Conservation (phyloP, 306 rosid species). For the Vicia faba region DNA sequence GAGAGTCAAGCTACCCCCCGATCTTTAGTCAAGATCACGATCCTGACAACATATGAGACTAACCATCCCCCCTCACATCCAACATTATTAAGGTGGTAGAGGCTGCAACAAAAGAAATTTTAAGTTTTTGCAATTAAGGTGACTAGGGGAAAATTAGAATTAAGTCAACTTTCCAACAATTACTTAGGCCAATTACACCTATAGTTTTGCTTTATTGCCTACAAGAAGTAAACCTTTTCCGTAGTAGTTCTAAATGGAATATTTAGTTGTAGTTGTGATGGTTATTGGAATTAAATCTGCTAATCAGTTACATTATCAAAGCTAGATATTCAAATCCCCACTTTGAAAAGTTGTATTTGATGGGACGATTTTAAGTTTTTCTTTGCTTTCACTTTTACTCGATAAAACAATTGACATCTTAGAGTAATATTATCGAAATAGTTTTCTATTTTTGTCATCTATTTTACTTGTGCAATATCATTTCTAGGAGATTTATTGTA, state of each 20-base stretch:
- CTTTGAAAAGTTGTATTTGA: slow-evolving; percentile 9
- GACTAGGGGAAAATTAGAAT: not conserved
- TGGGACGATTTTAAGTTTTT: slow-evolving; percentile 2
- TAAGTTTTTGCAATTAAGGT: not conserved
- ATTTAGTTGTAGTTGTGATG: slow-evolving; percentile 1
- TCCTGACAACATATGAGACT: not conserved
- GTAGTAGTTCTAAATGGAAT: not conserved
- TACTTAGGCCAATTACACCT: not conserved
- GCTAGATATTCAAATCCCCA: slow-evolving; percentile 9
- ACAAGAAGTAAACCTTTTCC: not conserved
- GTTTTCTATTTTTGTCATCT: not conserved
- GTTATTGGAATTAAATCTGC: slow-evolving; percentile 11
- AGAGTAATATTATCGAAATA: not conserved
- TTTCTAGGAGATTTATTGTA: slow-evolving; percentile 11
- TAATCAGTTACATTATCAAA: slow-evolving; percentile 11
- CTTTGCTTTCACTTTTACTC: not conserved
- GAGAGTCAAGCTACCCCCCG: not conserved
- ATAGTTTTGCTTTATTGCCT: not conserved
- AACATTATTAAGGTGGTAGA: not conserved
- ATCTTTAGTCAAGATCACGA: not conserved
- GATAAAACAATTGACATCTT: slow-evolving; percentile 14
- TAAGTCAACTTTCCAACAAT: not conserved
- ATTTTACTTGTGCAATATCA: slow-evolving; percentile 17
- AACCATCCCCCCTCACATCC: not conserved
- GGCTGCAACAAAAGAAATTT: not conserved